These are phyloP conservation scores for Daedaleopsis nitida DNA, from an alignment of 768 basidiomycete genomes.

Conservation along the genomic window DNA sequence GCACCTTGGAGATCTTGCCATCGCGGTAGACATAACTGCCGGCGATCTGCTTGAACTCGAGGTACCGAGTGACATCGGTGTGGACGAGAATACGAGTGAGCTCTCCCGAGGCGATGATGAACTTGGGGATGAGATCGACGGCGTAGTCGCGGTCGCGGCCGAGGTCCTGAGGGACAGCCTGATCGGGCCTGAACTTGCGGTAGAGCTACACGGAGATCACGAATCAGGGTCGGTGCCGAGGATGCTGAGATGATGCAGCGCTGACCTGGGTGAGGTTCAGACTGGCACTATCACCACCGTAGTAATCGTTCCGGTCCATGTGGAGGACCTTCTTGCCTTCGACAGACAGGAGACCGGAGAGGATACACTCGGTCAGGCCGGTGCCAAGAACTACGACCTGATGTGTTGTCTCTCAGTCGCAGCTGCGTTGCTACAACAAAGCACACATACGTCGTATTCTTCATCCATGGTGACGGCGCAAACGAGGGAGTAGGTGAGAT, in stretches of 20 bases:
- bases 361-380: conserved; percentile 96
- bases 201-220: conserved; percentile 65
- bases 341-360: conserved; percentile 97
- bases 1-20: conserved; percentile 96
- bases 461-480: conserved; percentile 81
- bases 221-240: background rate
- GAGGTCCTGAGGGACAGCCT: conserved; percentile 77
- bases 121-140: conserved; percentile 97
- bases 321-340: conserved; percentile 99
- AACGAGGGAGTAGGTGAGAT: conserved; percentile 15
- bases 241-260: background rate
- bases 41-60: conserved; percentile 99
- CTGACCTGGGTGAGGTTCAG: conserved; percentile 95
- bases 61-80: conserved; percentile 97
- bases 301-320: conserved; percentile 99
- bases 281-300: conserved; percentile 96
- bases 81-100: conserved; percentile 98
- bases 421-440: background rate
- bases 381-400: conserved; percentile 94
- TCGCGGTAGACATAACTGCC: conserved; percentile 98
- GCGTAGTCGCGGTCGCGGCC: conserved; percentile 98
- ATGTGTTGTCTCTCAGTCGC: background rate
- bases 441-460: conserved; percentile 82
- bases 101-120: conserved; percentile 98
- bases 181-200: conserved; percentile 87